Conservation (phyloP, 805 yeast genomes). For the Candida arabinofermentans region DNA sequence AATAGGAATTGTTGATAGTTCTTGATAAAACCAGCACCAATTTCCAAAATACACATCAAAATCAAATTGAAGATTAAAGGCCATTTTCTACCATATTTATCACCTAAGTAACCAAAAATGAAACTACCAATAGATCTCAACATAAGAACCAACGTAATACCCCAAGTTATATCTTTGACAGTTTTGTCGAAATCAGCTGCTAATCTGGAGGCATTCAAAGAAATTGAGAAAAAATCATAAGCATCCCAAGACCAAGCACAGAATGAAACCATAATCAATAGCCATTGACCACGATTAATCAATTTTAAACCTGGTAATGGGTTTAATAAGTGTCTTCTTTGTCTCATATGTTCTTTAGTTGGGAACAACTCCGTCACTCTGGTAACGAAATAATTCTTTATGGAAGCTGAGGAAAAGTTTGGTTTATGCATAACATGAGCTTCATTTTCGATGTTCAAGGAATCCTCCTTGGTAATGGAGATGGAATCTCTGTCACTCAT, state of each 20-base stretch:
- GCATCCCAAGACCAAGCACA: constrained; percentile 66
- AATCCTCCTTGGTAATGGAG: constrained; percentile 3
- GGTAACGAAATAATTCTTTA: constrained; percentile 36
- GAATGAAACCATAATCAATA: constrained; percentile 49
- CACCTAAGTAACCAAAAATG: constrained; percentile 57
- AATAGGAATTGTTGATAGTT: constrained; percentile 56
- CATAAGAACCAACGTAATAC: constrained; percentile 65
- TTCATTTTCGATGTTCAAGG: constrained; percentile 33
- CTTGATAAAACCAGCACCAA: constrained; percentile 59
- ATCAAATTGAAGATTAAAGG: constrained; percentile 46
- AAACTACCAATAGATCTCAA: constrained; percentile 63
- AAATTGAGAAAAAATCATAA: constrained; percentile 57
- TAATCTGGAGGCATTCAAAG: constrained; percentile 44
- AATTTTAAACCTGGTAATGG: constrained; percentile 56
- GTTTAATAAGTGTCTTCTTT: constrained; percentile 44
- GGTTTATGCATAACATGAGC: constrained; percentile 36
- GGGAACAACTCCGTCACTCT: constrained; percentile 51
- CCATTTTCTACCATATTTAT: constrained; percentile 58
- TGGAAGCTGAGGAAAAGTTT: constrained; percentile 28
- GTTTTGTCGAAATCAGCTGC: constrained; percentile 42
- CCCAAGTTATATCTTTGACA: constrained; percentile 58
- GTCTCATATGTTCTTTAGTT: constrained; percentile 33
- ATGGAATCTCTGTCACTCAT: constrained; percentile 5
- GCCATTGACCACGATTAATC: constrained; percentile 53
- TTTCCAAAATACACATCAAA: constrained; percentile 49